These are phyloP conservation scores for Coemansia sp. DNA, from an alignment of 192 early-diverging fungal species.

Conservation along the genomic window DNA sequence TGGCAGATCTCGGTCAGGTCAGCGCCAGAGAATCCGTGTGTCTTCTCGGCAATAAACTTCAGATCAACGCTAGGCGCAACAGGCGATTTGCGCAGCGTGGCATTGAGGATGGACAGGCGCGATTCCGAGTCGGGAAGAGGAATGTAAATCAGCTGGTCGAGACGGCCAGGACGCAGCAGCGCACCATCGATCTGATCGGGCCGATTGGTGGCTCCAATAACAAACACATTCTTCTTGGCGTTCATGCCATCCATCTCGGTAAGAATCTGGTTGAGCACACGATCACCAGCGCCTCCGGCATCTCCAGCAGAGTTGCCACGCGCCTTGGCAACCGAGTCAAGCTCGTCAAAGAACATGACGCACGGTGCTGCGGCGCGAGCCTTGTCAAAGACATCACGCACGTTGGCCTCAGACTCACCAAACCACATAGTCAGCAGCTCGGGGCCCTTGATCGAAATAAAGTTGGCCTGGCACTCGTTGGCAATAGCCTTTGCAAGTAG, in stretches of 20 bases:
- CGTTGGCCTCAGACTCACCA: constrained; percentile 98
- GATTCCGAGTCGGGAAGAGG: constrained; percentile 89
- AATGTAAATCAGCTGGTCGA: constrained; percentile 99
- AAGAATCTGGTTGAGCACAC: constrained; percentile 98
- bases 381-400: constrained; percentile 99
- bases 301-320: constrained; percentile 81
- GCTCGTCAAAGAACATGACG: constrained; percentile 99
- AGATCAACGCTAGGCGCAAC: constrained; percentile 79
- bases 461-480: constrained; percentile 99
- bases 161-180: constrained; percentile 94
- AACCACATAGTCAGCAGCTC: constrained; percentile 99
- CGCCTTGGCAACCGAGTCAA: constrained; percentile 97
- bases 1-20: constrained; percentile 99
- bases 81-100: constrained; percentile 94
- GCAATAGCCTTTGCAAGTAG: constrained; percentile 99
- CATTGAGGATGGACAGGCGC: constrained; percentile 78
- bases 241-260: constrained; percentile 99
- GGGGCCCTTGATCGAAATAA: constrained; percentile 99
- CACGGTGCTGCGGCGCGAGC: constrained; percentile 96
- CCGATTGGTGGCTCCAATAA: constrained; percentile 98
- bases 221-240: constrained; percentile 99
- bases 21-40: constrained; percentile 95
- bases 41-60: constrained; percentile 79
- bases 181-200: constrained; percentile 99
- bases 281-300: constrained; percentile 91